These are phyloP conservation scores for Termitomyces sp. DNA, from an alignment of 1,284 basidiomycete genomes.

Conservation along the genomic window DNA sequence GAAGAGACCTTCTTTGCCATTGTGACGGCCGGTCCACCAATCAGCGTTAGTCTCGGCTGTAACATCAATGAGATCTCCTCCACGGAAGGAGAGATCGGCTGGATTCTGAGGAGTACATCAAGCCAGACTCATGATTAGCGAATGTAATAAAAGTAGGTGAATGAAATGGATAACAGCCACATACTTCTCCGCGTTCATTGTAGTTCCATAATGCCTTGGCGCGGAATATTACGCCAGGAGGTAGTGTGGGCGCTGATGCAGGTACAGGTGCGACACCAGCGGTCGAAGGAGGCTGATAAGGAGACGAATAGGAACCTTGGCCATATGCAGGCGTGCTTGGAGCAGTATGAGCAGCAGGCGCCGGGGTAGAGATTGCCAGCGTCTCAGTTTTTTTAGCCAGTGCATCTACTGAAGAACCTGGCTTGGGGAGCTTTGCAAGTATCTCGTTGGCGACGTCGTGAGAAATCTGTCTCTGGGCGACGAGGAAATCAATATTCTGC, in stretches of 20 bases:
- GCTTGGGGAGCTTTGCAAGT: constrained; percentile 40
- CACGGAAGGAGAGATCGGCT: constrained; percentile 53
- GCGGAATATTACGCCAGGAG: constrained; percentile 25
- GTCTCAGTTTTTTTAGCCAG: constrained; percentile 11
- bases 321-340: not conserved
- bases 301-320: not conserved
- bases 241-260: constrained; percentile 12
- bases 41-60: constrained; percentile 55
- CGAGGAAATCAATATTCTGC: constrained; percentile 57
- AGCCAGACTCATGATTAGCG: not conserved
- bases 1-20: constrained; percentile 59
- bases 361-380: constrained; percentile 2
- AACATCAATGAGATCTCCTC: constrained; percentile 57
- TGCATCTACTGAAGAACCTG: not conserved
- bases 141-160: not conserved
- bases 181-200: constrained; percentile 53
- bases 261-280: constrained; percentile 8
- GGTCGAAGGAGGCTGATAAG: not conserved
- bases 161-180: constrained; percentile 26
- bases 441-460: constrained; percentile 47
- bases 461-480: constrained; percentile 52
- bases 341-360: constrained; percentile 14
- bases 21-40: constrained; percentile 59
- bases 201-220: constrained; percentile 62
- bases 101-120: constrained; percentile 37